Base-by-base conservation (phyloP, 192 early-diverging fungal species). In the Dimargaris cristalligena region DNA sequence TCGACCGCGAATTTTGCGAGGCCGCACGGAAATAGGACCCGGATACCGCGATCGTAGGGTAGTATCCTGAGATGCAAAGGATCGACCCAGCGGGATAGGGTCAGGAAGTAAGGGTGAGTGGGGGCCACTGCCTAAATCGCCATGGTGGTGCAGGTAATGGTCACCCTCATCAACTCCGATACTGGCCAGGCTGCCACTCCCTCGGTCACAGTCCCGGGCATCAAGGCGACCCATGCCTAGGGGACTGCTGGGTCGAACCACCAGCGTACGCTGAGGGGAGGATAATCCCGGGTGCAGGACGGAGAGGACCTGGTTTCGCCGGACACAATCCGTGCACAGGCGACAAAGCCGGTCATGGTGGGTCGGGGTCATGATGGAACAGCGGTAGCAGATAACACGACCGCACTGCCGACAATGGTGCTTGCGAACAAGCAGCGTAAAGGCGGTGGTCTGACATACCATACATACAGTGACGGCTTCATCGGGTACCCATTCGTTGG, bases 391-490 rank as follows among this genome's bases (percentile, higher is more conserved):
- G 34, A 75, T 75, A 13, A 75, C 66, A 50, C 71, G 62, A 2
- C 73, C 73, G 46, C 73, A 75, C 1, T 51, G 52, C 20, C 73
- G 70, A 45, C 73, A 75, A 44, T 75, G 73, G 44, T 75, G 73
- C 50, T 70, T 63, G 8, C 73, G 69, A 10, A 75, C 70, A 67
- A 75, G 69, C 70, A 75, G 69, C 22, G 73, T 71, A 33, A 75
- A 75, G 4, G 67, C 70, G 0, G 73, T 75, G 46, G 49, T 65
- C 1, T 45, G 73, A 38, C 73, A 75, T 30, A 75, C 73, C 73
- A 75, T 75, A 54, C 73, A 75, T 14, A 71, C 70, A 8, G 60
- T 35, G 0, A 67, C 65, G 31, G 71, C 67, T n/a, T 31, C 47
- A 33, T 75, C 73, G 1, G 73, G 73, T n/a, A 75, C 73, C 73